phyloP scores from a whole-genome alignment of 148 eudicot genomes.

The Dysphania ambrosioides region DNA sequence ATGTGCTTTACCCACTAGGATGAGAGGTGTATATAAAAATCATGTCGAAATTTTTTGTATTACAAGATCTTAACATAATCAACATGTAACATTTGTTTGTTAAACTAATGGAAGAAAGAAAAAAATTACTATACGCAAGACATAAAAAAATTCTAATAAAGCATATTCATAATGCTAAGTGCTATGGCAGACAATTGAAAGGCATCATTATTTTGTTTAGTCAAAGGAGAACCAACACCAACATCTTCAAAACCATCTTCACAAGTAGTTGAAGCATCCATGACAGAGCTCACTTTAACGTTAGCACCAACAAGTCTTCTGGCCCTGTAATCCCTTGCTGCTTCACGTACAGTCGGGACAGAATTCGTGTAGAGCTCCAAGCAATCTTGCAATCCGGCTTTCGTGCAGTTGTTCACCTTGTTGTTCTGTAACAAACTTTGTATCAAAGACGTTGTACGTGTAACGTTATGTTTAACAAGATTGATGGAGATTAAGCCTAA shows the following conservation, averaged over 20 bases:
- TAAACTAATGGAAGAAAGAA: background rate
- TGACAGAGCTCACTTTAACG: slow-evolving; percentile 44
- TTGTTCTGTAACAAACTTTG: slow-evolving; percentile 28
- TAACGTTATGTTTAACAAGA: slow-evolving; percentile 35
- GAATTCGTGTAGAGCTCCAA: slow-evolving; percentile 47
- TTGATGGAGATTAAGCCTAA: slow-evolving; percentile 56
- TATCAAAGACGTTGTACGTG: slow-evolving; percentile 40
- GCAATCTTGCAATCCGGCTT: slow-evolving; percentile 44
- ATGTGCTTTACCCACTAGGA: no score
- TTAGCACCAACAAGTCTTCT: slow-evolving; percentile 42
- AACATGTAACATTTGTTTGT: background rate
- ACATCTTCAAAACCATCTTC: slow-evolving; percentile 59
- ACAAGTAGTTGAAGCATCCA: slow-evolving; percentile 58
- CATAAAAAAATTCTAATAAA: background rate
- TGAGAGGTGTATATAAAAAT: no score
- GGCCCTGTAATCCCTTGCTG: slow-evolving; percentile 33
- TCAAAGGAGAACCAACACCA: slow-evolving; percentile 49
- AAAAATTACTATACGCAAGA: background rate
- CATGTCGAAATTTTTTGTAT: no score
- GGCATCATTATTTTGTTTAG: slow-evolving; percentile 30
- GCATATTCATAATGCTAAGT: slow-evolving; percentile 40
- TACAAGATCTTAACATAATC: background rate
- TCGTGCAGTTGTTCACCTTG: slow-evolving; percentile 12
- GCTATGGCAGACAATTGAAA: slow-evolving; percentile 54
- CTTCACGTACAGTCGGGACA: slow-evolving; percentile 32